Conservation (phyloP, 1,284 basidiomycete species). For the Apiotrichum siamense region DNA sequence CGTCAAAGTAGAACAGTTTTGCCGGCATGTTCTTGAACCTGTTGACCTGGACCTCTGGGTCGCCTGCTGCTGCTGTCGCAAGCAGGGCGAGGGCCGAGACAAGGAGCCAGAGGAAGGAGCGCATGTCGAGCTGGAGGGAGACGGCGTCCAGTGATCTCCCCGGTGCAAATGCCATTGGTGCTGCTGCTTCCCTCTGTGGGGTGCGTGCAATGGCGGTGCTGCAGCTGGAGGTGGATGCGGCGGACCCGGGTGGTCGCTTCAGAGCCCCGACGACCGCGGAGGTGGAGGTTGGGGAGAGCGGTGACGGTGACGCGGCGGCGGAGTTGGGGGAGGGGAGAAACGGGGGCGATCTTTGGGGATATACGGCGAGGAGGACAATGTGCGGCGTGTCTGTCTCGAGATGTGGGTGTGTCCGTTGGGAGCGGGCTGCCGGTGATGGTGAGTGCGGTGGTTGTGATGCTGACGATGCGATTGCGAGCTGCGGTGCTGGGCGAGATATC, state of each 20-base stretch:
- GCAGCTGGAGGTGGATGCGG: not conserved
- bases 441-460: too few species aligned
- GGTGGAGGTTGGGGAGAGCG: not conserved
- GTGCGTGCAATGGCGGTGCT: too few species aligned
- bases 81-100: not conserved
- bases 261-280: not conserved
- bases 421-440: too few species aligned
- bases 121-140: not conserved
- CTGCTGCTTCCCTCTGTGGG: too few species aligned
- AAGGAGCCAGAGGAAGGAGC: not conserved
- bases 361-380: too few species aligned
- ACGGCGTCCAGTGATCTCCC: not conserved
- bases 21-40: constrained; percentile 64
- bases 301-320: too few species aligned
- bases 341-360: too few species aligned
- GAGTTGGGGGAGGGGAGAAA: too few species aligned
- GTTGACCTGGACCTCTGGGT: constrained; percentile 48
- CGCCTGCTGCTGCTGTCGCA: constrained; percentile 16
- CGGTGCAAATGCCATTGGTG: not conserved
- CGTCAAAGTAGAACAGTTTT: constrained; percentile 87
- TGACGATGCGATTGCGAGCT: too few species aligned
- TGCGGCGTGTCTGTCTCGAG: too few species aligned
- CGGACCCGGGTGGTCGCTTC: not conserved
- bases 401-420: too few species aligned
- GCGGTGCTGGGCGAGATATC: too few species aligned